Evolutionary conservation across 192 early-diverging fungal genomes (phyloP), one percentile per base, ranked within the genome.

Genomic region (Coemansia guatemalensis): DNA sequence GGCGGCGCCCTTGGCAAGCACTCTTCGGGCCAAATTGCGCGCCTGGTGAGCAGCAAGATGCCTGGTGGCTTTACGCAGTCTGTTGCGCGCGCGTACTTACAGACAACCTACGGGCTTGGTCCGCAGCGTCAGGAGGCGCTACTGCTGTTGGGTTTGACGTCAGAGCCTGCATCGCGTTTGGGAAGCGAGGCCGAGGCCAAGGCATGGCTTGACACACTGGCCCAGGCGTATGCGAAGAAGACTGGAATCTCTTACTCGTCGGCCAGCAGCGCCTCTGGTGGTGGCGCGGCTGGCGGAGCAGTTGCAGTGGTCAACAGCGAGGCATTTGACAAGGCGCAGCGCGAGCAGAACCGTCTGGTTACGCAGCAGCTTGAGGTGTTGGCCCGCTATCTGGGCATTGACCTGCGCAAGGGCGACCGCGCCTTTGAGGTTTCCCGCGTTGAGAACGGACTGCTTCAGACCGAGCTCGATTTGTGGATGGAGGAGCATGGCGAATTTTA

Each of bases 401-500:
- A 96, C 71, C 84, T 93, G 44, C 88, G 92, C 58, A 68, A 95
- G 92, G 85, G 88, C 84, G 65, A 94, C 89, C 85, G 95, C 60
- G 73, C 72, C 49, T 88, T 84, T 51, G 87, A 88, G 66, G 86
- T 84, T 44, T 85, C 89, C 64, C 86, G 87, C 75, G 85, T 81
- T 24, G 84, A 83, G 47, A 83, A 81, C 62, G 69, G 81, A 26
- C 82, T 83, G 39, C 81, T 95, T 21, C 93, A 95, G 84, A 80
- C 78, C 57, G 90, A 95, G 65, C 73, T 96, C 25, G 95, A 98
- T 69, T 77, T 90, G 68, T 95, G 93, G 93, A 74, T 86, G 64
- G 89, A 85, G 68, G 95, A 98, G 82, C 93, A 95, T 69, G 95
- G 94, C 68, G 93, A 94, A 63, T 75, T 86, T 63, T 96, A 95